These are phyloP conservation scores for Claviceps sorghi DNA, from an alignment of 2,329 filamentous ascomycete species.

Conservation along the genomic window DNA sequence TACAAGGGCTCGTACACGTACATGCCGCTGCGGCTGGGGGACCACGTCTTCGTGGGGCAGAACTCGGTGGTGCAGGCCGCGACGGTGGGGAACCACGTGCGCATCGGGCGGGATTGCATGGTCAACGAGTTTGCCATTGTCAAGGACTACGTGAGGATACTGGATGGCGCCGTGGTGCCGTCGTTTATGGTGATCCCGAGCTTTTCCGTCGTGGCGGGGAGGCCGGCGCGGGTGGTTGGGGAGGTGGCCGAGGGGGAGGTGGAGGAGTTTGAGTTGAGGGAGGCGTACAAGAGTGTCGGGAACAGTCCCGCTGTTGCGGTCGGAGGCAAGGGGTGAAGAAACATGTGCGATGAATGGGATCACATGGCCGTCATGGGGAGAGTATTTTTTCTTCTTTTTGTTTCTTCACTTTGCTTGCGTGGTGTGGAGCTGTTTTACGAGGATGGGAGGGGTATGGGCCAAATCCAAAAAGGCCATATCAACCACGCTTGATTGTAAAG, in stretches of 20 bases:
- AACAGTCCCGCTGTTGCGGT: conserved; percentile 28
- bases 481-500: not conserved
- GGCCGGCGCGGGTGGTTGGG: conserved; percentile 64
- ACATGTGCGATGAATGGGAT: no score
- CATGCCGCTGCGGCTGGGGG: conserved; percentile 82
- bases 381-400: not conserved
- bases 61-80: conserved; percentile 68
- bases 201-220: conserved; percentile 78
- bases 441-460: not conserved
- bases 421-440: not conserved
- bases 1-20: conserved; percentile 68
- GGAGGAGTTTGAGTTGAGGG: conserved; percentile 49
- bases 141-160: conserved; percentile 80
- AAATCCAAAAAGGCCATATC: not conserved
- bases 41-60: conserved; percentile 82
- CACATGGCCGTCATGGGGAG: no score
- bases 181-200: conserved; percentile 84
- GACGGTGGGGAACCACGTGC: conserved; percentile 69
- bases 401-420: not conserved
- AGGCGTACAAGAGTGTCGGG: conserved; percentile 49
- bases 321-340: conserved; percentile 5
- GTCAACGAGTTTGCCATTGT: conserved; percentile 80
- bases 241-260: conserved; percentile 62
- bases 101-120: conserved; percentile 63
- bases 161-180: conserved; percentile 74